Base-by-base conservation (phyloP, 805 yeast genomes). In the Starmera amethionina region DNA sequence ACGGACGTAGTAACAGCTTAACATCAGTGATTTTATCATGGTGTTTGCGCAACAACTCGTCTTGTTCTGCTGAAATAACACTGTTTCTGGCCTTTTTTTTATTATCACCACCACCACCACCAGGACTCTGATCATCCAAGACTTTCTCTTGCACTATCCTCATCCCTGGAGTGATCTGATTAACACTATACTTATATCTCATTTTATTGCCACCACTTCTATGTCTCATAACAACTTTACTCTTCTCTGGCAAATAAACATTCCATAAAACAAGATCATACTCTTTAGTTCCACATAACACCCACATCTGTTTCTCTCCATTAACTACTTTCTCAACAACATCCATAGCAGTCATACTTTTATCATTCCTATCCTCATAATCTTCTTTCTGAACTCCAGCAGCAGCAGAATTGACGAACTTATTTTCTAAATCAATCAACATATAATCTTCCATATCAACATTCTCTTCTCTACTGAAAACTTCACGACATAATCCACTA, bases 401-500 rank as follows among this genome's bases (percentile, higher is more conserved):
- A n/a, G 40, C 35, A 2, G 19, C 18, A 40, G 19, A n/a, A 4
- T 25, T 34, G 6, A n/a, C 14, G 27, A 12, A 7, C 8, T 40
- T 35, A 11, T 41, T 46, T 11, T 39, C 39, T 7, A 54, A n/a
- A 35, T 54, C 58, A 15, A 32, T 15, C 13, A 47, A 22, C 13
- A 13, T 35, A 31, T 50, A 46, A 11, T 55, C 56, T 34, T 52
- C 29, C 8, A 44, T 41, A 12, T 42, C 34, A 7, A 40, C 34
- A 4, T 41, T 40, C 11, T 36, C 15, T 2, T 46, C 45, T 14
- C 50, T 42, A 1, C 51, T 46, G 36, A 65, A 63, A 0, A 69
- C 63, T 41, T 65, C 69, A 22, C 69, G 63, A 50, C 94, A 82
- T 36, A 72, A 75, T 15, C 75, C 63, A 19, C 70, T 67, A 8